A percentile compares a stretch with the other conserved stretches of the same genome.
Conservation (phyloP, 2,329 filamentous ascomycete genomes). For the Ceratocystis destructans region DNA sequence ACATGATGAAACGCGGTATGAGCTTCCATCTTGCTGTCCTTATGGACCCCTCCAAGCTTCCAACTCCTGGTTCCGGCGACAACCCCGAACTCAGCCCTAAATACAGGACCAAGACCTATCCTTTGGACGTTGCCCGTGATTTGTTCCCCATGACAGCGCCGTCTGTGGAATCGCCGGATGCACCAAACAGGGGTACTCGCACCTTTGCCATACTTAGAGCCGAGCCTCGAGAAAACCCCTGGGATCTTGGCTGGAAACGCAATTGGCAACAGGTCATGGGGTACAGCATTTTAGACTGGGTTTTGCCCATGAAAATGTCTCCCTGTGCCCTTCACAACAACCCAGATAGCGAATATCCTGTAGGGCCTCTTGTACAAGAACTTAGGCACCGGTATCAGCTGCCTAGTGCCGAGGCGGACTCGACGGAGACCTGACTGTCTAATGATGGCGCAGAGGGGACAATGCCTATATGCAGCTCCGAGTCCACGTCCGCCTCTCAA, state of each 20-base stretch:
- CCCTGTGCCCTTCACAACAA: slow-evolving; percentile 59
- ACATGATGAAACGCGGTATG: slow-evolving; percentile 51
- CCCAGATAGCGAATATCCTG: slow-evolving; percentile 51
- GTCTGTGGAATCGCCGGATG: slow-evolving; percentile 43
- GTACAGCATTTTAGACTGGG: slow-evolving; percentile 55
- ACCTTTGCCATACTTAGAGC: slow-evolving; percentile 71
- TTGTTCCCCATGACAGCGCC: slow-evolving; percentile 20
- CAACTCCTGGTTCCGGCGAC: slow-evolving; percentile 27
- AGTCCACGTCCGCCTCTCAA: neutral
- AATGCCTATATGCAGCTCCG: neutral
- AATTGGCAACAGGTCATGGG: slow-evolving; percentile 81
- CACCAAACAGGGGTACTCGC: slow-evolving; percentile 31
- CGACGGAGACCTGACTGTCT: neutral
- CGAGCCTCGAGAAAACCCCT: slow-evolving; percentile 66
- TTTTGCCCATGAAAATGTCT: slow-evolving; percentile 60
- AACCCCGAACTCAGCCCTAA: neutral
- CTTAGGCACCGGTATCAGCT: slow-evolving; percentile 36
- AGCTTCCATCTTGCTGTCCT: slow-evolving; percentile 63
- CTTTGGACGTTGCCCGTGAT: slow-evolving; percentile 28
- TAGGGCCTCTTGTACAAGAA: slow-evolving; percentile 47
- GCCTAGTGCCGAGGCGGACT: slow-evolving; percentile 3
- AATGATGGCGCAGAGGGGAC: neutral
- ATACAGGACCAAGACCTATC: slow-evolving; percentile 45
- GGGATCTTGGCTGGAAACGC: slow-evolving; percentile 54
- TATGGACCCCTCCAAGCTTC: slow-evolving; percentile 33